Evolutionary conservation across 257 asterid genomes (phyloP).

Genomic region (Penstemon newberryi): DNA sequence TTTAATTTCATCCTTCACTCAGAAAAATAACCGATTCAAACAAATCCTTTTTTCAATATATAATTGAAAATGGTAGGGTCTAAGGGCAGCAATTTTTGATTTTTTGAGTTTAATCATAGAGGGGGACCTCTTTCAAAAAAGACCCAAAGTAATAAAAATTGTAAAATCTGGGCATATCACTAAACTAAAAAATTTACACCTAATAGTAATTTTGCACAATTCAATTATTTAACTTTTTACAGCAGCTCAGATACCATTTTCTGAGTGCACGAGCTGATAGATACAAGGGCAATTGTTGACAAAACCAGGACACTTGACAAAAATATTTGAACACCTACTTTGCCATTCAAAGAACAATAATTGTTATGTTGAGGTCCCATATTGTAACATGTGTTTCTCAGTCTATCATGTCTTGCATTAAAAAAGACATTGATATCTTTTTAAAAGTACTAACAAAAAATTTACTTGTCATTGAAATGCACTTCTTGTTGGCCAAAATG

Average conservation of each 20-base stretch:
- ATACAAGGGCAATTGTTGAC: too few species aligned
- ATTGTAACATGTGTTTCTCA: constrained; percentile 24
- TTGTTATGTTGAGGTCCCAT: constrained; percentile 49
- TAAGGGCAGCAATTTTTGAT: constrained; percentile 34
- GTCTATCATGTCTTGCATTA: constrained; percentile 33
- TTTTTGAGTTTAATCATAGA: constrained; percentile 15
- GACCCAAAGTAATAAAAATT: constrained; percentile 4
- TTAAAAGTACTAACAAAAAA: constrained; percentile 36
- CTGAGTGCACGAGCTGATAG: too few species aligned
- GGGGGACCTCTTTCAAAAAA: constrained; percentile 37
- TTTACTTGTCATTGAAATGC: constrained; percentile 36
- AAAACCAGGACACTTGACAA: too few species aligned
- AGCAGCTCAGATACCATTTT: too few species aligned
- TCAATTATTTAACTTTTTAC: too few species aligned
- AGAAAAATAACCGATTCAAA: background rate
- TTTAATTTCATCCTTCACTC: too few species aligned
- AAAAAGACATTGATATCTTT: constrained; percentile 46
- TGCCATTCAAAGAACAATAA: constrained; percentile 36
- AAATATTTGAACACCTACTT: too few species aligned
- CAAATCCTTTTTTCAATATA: constrained; percentile 23
- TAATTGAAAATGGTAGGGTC: constrained; percentile 48
- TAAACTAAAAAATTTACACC: too few species aligned
- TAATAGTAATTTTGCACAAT: too few species aligned
- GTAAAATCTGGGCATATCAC: too few species aligned
- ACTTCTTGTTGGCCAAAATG: constrained; percentile 30